A percentile compares a stretch with the other conserved stretches of the same genome.
Evolutionary conservation across 139 green algal genomes (phyloP).

Genomic region (Micractinium conductrix): DNA sequence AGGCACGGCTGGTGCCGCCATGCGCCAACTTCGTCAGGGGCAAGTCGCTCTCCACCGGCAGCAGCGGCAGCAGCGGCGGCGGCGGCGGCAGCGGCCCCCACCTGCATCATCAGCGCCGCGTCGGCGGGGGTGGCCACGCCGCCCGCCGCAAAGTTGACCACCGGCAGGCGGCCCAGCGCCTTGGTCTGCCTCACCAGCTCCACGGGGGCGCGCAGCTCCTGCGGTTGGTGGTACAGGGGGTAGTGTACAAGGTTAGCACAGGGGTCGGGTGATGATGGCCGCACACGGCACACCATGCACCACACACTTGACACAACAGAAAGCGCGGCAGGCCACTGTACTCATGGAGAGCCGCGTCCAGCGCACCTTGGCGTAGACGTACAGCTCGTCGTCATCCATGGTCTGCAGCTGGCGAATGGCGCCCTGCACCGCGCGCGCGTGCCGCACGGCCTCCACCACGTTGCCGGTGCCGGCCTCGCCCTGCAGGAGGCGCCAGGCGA

Average conservation of each 20-base stretch:
- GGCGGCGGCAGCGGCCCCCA: neutral
- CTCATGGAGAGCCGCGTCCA: neutral
- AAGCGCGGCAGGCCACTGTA: neutral
- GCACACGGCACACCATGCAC: neutral
- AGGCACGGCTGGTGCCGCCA: too few species aligned
- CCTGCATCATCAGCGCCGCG: constrained; percentile 97
- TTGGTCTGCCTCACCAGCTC: constrained; percentile 93
- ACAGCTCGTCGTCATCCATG: constrained; percentile 99
- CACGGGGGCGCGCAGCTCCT: constrained; percentile 93
- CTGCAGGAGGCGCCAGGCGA: constrained; percentile 44
- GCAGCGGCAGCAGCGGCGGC: neutral
- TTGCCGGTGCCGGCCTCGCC: constrained; percentile 98
- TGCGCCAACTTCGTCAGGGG: neutral
- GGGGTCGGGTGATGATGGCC: too few species aligned
- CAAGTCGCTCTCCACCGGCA: too few species aligned
- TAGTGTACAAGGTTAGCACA: neutral
- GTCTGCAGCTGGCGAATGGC: constrained; percentile 94
- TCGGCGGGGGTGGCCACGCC: constrained; percentile 99
- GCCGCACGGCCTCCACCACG: constrained; percentile 98
- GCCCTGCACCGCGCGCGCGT: constrained; percentile 94
- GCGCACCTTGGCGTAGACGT: constrained; percentile 96
- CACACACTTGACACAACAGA: neutral
- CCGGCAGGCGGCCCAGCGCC: constrained; percentile 88
- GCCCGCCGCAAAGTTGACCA: constrained; percentile 99
- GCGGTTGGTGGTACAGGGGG: neutral